Conservation (phyloP, 1,284 basidiomycete species). For the Phellopilus nigrolimitatus region DNA sequence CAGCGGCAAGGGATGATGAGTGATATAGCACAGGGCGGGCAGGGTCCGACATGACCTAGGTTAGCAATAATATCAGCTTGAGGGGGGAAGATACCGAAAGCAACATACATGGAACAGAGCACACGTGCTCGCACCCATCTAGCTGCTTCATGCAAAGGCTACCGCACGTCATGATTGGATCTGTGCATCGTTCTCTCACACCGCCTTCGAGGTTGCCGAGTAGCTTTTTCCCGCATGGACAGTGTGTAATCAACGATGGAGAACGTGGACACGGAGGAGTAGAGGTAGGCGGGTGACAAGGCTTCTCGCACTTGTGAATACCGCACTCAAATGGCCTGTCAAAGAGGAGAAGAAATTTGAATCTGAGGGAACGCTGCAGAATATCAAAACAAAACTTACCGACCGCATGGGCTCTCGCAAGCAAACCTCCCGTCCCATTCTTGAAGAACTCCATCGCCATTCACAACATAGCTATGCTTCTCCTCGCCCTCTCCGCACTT, state of each 20-base stretch:
- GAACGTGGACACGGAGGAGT: conserved; percentile 69
- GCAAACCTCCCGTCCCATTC: conserved; percentile 26
- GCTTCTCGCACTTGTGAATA: conserved; percentile 62
- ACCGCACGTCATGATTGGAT: conserved; percentile 75
- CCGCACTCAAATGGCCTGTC: conserved; percentile 78
- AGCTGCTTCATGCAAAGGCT: conserved; percentile 64
- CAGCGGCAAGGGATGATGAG: conserved; percentile 77
- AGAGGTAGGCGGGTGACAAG: conserved; percentile 62
- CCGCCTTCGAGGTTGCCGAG: conserved; percentile 17
- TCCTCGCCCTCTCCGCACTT: conserved; percentile 58
- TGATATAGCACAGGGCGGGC: conserved; percentile 69
- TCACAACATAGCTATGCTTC: conserved; percentile 26
- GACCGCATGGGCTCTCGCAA: conserved; percentile 48
- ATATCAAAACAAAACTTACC: conserved; percentile 34
- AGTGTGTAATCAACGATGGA: conserved; percentile 61
- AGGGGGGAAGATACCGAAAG: not conserved
- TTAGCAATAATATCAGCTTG: not conserved
- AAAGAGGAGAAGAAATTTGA: no score
- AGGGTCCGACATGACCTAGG: conserved; percentile 51
- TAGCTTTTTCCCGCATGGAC: conserved; percentile 72
- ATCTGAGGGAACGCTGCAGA: not conserved
- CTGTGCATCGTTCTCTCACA: conserved; percentile 58
- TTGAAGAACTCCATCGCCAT: conserved; percentile 29
- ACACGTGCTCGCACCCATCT: conserved; percentile 62
- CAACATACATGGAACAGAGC: conserved; percentile 42